Evolutionary conservation across 2,329 filamentous ascomycete species (phyloP).

Genomic region (Diplodia mutila): DNA sequence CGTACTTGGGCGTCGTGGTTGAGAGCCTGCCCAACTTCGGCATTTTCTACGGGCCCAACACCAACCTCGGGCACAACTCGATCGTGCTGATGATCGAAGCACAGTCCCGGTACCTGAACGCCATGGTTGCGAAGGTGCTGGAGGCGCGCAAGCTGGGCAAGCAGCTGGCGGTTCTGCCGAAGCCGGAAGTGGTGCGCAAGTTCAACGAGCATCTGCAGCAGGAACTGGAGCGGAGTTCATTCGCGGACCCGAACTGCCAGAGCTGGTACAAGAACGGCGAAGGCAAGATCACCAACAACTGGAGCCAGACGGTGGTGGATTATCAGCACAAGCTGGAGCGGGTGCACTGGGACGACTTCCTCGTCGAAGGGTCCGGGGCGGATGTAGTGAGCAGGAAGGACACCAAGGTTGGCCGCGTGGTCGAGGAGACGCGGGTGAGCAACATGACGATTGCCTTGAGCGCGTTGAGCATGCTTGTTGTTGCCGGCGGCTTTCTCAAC

Average conservation of each 20-base stretch:
- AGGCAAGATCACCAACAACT: conserved; percentile 62
- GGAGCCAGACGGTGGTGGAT: conserved; percentile 57
- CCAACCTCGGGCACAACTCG: conserved; percentile 57
- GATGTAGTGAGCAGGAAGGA: conserved; percentile 41
- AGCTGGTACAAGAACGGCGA: conserved; percentile 62
- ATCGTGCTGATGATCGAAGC: conserved; percentile 67
- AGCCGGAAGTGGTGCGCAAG: conserved; percentile 40
- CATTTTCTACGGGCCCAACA: conserved; percentile 64
- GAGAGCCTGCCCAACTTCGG: conserved; percentile 59
- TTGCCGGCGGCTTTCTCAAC: conserved; percentile 39
- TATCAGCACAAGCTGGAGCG: conserved; percentile 55
- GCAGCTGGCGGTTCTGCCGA: conserved; percentile 53
- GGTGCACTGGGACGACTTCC: conserved; percentile 53
- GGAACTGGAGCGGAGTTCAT: conserved; percentile 49
- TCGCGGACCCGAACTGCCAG: conserved; percentile 59
- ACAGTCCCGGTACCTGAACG: conserved; percentile 59
- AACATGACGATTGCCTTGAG: conserved; percentile 42
- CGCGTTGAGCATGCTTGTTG: conserved; percentile 40
- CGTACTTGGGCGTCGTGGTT: conserved; percentile 55
- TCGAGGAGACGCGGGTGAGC: conserved; percentile 50
- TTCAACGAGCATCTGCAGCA: conserved; percentile 56
- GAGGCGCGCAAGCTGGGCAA: conserved; percentile 46
- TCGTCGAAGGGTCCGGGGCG: conserved; percentile 37
- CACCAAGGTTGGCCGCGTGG: conserved; percentile 47
- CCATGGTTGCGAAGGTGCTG: conserved; percentile 54